Percentiles rank a stretch among this genome's conserved stretches.
Conservation (phyloP, 1,284 basidiomycete genomes). For the Malassezia globosa region DNA sequence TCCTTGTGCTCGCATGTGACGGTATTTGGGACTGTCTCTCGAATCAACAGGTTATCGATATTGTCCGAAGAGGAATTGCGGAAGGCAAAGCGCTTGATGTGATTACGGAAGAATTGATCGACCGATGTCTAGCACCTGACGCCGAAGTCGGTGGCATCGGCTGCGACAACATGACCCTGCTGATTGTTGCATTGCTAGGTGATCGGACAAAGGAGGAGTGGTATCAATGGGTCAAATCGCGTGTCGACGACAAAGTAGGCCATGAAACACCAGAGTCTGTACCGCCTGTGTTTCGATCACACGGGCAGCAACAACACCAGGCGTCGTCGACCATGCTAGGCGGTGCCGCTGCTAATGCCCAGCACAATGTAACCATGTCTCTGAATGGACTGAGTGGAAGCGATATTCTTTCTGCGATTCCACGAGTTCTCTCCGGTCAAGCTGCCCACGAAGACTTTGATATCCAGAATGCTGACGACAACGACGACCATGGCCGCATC, state of each 20-base stretch:
- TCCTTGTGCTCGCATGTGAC: slow-evolving; percentile 89
- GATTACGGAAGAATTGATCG: slow-evolving; percentile 81
- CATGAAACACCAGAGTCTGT: slow-evolving; percentile 57
- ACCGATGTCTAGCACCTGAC: slow-evolving; percentile 86
- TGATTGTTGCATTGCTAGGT: slow-evolving; percentile 75
- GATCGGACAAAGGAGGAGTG: slow-evolving; percentile 82
- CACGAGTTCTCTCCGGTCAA: slow-evolving; percentile 32
- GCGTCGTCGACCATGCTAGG: slow-evolving; percentile 50
- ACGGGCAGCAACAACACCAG: slow-evolving; percentile 3
- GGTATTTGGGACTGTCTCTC: slow-evolving; percentile 97
- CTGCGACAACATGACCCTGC: slow-evolving; percentile 97
- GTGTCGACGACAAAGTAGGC: slow-evolving; percentile 64
- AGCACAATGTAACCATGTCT: slow-evolving; percentile 16
- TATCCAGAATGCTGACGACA: slow-evolving; percentile 1
- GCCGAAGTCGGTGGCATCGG: slow-evolving; percentile 87
- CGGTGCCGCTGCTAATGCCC: slow-evolving; percentile 2
- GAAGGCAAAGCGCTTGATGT: slow-evolving; percentile 67
- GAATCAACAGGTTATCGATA: slow-evolving; percentile 86
- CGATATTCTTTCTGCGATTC: slow-evolving; percentile 38
- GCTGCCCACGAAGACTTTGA: slow-evolving; percentile 25
- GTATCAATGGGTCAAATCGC: slow-evolving; percentile 78
- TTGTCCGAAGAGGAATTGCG: slow-evolving; percentile 70
- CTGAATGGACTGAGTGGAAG: slow-evolving; percentile 25
- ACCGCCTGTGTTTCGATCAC: slow-evolving; percentile 48
- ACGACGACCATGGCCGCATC: not conserved